Conservation (phyloP, 306 rosid species). For the Malus sylvestris region DNA sequence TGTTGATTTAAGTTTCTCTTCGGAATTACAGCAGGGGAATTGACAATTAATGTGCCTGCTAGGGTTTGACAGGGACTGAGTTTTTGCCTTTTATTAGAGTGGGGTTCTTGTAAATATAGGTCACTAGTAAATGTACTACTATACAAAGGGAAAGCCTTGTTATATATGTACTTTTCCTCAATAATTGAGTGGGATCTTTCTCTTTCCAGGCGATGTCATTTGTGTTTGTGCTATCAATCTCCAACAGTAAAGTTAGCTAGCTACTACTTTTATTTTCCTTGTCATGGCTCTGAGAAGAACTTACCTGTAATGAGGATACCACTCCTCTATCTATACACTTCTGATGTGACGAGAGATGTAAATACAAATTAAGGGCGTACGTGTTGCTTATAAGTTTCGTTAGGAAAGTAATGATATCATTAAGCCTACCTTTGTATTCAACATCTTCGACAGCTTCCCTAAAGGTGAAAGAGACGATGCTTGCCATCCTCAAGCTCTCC, state of each 20-base stretch:
- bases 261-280: background rate
- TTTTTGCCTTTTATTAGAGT: background rate
- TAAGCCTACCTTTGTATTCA: conserved; percentile 8
- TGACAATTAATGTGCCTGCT: background rate
- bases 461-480: conserved; percentile 19
- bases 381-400: background rate
- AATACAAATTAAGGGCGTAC: background rate
- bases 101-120: background rate
- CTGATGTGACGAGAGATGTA: background rate
- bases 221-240: background rate
- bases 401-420: background rate
- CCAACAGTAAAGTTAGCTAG: background rate
- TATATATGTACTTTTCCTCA: background rate
- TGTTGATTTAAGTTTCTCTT: background rate
- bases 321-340: background rate
- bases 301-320: background rate
- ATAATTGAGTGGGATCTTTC: background rate
- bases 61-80: background rate
- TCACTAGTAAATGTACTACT: background rate
- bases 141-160: background rate
- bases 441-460: conserved; percentile 19
- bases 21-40: background rate
- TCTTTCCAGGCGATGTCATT: background rate
- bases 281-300: background rate
- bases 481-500: conserved; percentile 27